Evolutionary conservation across 805 yeast genomes (phyloP).

Genomic region (Candida odintsovae): DNA sequence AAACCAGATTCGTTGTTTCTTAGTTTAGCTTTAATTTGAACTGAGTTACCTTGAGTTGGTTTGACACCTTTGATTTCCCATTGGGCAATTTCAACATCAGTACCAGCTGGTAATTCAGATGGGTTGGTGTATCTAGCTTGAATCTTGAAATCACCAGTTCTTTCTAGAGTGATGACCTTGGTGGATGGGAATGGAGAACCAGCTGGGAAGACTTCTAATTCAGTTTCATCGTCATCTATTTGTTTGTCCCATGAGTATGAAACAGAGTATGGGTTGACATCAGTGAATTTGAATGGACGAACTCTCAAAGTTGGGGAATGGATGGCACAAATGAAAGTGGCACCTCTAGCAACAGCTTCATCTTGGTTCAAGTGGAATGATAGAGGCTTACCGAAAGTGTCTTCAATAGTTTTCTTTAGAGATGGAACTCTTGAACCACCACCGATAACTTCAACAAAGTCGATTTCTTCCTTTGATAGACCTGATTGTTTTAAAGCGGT

Average conservation of each 20-base stretch:
- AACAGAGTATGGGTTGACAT: slow-evolving; percentile 84
- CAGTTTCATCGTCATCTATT: slow-evolving; percentile 82
- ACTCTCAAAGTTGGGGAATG: slow-evolving; percentile 99
- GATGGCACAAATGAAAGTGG: slow-evolving; percentile 97
- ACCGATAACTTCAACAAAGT: slow-evolving; percentile 93
- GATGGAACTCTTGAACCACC: slow-evolving; percentile 98
- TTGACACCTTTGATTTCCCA: slow-evolving; percentile 87
- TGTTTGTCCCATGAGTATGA: slow-evolving; percentile 94
- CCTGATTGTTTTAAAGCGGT: slow-evolving; percentile 78
- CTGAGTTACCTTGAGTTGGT: slow-evolving; percentile 70
- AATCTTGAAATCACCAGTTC: slow-evolving; percentile 82
- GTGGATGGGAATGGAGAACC: slow-evolving; percentile 93
- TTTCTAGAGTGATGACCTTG: slow-evolving; percentile 89
- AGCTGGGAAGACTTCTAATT: slow-evolving; percentile 93
- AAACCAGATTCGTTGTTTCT: slow-evolving; percentile 97
- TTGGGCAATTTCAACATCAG: slow-evolving; percentile 60
- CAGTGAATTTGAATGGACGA: slow-evolving; percentile 98
- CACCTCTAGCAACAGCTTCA: slow-evolving; percentile 99
- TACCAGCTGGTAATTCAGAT: slow-evolving; percentile 65
- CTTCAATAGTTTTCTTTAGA: slow-evolving; percentile 73
- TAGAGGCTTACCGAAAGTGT: slow-evolving; percentile 77
- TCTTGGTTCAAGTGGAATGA: slow-evolving; percentile 97
- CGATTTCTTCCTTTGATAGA: slow-evolving; percentile 65
- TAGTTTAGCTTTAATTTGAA: slow-evolving; percentile 87
- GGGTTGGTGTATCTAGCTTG: slow-evolving; percentile 82